Evolutionary conservation across 495 filamentous ascomycete species (phyloP).

Genomic region (Penicillium maclennaniae): DNA sequence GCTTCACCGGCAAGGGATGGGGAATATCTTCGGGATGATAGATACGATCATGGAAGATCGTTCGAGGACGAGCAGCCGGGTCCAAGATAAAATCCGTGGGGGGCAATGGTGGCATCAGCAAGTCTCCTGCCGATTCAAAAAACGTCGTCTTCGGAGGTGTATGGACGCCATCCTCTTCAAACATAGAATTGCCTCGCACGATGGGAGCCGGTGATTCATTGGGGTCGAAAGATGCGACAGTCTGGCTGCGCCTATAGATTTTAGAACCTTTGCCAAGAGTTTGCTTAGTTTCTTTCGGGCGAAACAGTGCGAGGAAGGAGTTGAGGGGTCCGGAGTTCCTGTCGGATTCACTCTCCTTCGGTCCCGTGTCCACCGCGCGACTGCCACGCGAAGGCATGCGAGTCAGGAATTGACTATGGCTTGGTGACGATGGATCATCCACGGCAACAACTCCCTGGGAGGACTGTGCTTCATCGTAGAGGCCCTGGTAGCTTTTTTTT

Average conservation of each 20-base stretch:
- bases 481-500: not conserved
- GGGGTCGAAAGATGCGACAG: conserved; percentile 43
- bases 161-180: conserved; percentile 43
- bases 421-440: conserved; percentile 15
- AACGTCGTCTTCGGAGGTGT: conserved; percentile 90
- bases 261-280: conserved; percentile 52
- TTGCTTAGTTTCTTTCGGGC: conserved; percentile 36
- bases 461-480: not conserved
- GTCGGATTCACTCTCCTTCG: conserved; percentile 11
- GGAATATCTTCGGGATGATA: conserved; percentile 94
- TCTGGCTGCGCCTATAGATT: conserved; percentile 78
- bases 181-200: conserved; percentile 39
- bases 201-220: conserved; percentile 29
- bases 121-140: conserved; percentile 88
- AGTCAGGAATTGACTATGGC: conserved; percentile 19
- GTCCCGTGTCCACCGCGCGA: conserved; percentile 2
- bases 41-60: conserved; percentile 95
- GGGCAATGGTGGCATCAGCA: conserved; percentile 87
- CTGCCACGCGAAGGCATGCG: conserved; percentile 4
- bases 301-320: conserved; percentile 63
- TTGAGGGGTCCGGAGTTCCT: conserved; percentile 46
- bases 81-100: conserved; percentile 74
- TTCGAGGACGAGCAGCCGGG: conserved; percentile 75
- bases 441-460: not conserved
- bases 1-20: conserved; percentile 64